Percentiles rank a stretch among this genome's conserved stretches.
Conservation (phyloP, 768 basidiomycete species). For the Naganishia randhawae region DNA sequence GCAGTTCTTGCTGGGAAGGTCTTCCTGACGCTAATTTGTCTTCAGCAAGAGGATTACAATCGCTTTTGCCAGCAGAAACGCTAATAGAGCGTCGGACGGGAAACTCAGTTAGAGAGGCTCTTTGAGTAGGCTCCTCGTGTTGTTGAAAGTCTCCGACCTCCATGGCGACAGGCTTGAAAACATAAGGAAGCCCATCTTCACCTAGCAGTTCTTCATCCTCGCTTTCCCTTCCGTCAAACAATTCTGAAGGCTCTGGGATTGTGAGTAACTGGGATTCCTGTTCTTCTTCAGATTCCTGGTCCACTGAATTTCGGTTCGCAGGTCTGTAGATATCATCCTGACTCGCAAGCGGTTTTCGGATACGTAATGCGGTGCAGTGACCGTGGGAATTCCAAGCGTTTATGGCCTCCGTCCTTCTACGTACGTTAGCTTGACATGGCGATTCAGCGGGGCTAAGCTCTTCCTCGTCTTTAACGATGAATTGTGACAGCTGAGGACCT, state of each 20-base stretch:
- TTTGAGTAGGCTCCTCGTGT: not conserved
- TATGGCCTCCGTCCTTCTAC: not conserved
- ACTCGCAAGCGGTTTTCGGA: not conserved
- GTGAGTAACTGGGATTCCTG: not conserved
- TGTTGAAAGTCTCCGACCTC: not conserved
- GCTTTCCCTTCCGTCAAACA: not conserved
- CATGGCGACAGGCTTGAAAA: not conserved
- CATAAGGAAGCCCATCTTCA: constrained; percentile 11
- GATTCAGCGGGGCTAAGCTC: not conserved
- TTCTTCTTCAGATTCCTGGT: not conserved
- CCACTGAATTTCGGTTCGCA: not conserved
- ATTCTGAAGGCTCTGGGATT: not conserved
- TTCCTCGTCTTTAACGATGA: not conserved
- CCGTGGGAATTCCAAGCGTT: no score
- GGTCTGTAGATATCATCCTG: not conserved
- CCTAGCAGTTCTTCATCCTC: constrained; percentile 6
- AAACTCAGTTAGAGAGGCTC: not conserved
- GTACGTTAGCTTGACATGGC: not conserved
- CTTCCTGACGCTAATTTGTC: no score
- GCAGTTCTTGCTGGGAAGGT: not conserved
- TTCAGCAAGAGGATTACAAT: no score
- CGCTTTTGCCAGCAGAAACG: no score
- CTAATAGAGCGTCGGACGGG: not conserved
- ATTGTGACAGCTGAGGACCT: not conserved
- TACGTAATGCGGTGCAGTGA: not conserved